These are phyloP conservation scores for Penicillium digitatum DNA, from an alignment of 2,329 filamentous ascomycete species.

Conservation along the genomic window DNA sequence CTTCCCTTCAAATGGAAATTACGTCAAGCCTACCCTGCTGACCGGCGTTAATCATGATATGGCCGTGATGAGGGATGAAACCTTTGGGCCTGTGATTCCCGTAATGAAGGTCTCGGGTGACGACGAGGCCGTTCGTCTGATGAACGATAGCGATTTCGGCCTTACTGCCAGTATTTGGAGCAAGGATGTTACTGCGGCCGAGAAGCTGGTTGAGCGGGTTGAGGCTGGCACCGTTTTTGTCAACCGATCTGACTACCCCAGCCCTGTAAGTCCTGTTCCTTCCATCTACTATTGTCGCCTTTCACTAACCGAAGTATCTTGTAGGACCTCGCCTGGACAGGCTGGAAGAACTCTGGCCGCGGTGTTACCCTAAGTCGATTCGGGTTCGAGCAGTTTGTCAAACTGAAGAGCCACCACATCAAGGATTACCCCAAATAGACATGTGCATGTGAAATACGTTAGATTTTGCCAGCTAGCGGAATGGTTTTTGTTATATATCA, in stretches of 20 bases:
- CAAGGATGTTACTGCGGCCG: slow-evolving; percentile 71
- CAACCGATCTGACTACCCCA: slow-evolving; percentile 88
- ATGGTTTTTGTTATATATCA: neutral
- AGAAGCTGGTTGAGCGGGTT: slow-evolving; percentile 72
- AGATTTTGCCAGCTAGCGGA: neutral
- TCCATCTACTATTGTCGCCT: neutral
- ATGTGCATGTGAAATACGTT: neutral
- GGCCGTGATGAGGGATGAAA: slow-evolving; percentile 89
- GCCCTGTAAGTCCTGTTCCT: slow-evolving; percentile 63
- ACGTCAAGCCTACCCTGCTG: slow-evolving; percentile 78
- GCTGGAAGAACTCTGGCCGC: slow-evolving; percentile 95
- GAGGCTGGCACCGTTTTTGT: slow-evolving; percentile 96
- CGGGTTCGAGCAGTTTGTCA: slow-evolving; percentile 93
- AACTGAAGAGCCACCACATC: slow-evolving; percentile 91
- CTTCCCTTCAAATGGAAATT: slow-evolving; percentile 76
- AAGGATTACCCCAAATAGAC: slow-evolving; percentile 67
- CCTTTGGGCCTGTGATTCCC: slow-evolving; percentile 88
- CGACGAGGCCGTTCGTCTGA: slow-evolving; percentile 72
- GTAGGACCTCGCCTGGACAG: slow-evolving; percentile 90
- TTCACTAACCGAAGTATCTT: neutral
- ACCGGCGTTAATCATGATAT: slow-evolving; percentile 76
- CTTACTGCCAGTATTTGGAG: slow-evolving; percentile 98
- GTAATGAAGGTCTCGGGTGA: slow-evolving; percentile 82
- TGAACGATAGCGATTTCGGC: slow-evolving; percentile 95
- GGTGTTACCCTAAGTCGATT: slow-evolving; percentile 85